Evolutionary conservation across 2,329 filamentous ascomycete genomes (phyloP).

Genomic region (Venturia carpophila): DNA sequence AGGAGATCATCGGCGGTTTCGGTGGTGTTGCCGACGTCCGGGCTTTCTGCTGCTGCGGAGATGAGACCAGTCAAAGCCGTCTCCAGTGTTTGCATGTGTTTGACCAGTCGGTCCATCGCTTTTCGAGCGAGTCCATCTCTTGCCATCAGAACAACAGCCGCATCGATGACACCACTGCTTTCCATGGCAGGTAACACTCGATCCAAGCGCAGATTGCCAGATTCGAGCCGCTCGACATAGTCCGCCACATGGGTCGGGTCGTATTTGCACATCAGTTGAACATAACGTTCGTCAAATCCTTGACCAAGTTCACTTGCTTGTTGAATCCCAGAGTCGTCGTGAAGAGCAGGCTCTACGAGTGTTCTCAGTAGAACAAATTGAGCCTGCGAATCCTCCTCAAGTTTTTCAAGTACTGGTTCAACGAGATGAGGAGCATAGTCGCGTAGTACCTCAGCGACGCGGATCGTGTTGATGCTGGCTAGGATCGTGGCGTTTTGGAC

Average conservation of each 20-base stretch:
- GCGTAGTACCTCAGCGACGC: constrained; percentile 58
- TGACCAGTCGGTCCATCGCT: constrained; percentile 78
- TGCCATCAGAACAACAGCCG: constrained; percentile 82
- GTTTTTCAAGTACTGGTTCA: constrained; percentile 53
- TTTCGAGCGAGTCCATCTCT: constrained; percentile 74
- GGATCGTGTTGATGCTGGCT: constrained; percentile 56
- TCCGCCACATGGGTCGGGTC: constrained; percentile 75
- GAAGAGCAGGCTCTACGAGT: constrained; percentile 56
- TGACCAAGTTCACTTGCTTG: constrained; percentile 31
- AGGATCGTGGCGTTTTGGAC: constrained; percentile 58
- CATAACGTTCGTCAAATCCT: constrained; percentile 71
- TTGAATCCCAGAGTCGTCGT: constrained; percentile 17
- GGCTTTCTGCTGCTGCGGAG: constrained; percentile 49
- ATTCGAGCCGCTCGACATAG: constrained; percentile 70
- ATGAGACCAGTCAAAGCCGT: constrained; percentile 69
- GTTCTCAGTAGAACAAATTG: constrained; percentile 72
- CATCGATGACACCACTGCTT: constrained; percentile 81
- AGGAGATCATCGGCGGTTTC: constrained; percentile 67
- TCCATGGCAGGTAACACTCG: constrained; percentile 81
- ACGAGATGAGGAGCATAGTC: constrained; percentile 57
- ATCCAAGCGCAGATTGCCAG: constrained; percentile 70
- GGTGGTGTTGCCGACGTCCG: constrained; percentile 50
- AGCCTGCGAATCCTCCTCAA: constrained; percentile 52
- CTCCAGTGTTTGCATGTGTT: constrained; percentile 71
- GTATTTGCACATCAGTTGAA: constrained; percentile 84